Base-by-base conservation (phyloP, 2,329 filamentous ascomycete genomes). In the Moelleriella libera region DNA sequence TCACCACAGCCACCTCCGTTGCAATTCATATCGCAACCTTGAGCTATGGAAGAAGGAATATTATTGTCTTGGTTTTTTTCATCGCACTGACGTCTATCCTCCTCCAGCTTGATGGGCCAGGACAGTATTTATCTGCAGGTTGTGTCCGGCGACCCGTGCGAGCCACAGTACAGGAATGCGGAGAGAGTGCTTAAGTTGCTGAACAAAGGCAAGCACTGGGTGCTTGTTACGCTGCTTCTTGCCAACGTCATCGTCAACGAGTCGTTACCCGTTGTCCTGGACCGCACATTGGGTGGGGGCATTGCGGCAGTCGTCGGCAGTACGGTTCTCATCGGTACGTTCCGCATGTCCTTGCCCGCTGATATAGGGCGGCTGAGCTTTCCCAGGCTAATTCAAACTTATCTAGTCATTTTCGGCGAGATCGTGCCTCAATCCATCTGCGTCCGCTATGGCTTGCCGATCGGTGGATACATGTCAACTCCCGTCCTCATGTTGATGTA, bases 221-320 rank as follows among this genome's bases (percentile, higher is more conserved):
- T 98, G 21, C 72, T 98, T 49, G 92, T 98, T 47, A 97, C 92
- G 3, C 70, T 98, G 30, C 76, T 98, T 6, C 72, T 98, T 48
- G 88, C 88, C 63, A 98, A 98, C 63, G 92, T 98, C 60, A 94
- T 98, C 58, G 94, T 94, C 54, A 97, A 98, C 64, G 92, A 97
- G 68, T 94, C 90, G 2, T 72, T 96, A 11, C 92, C 92, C 30
- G 95, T 98, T 52, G 87, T 98, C 9, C 76, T 98, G 46, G 92
- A 98, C 66, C 76, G 92, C 48, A 95, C 88, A 48, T 77, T 98
- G 14, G 92, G 92, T 31, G 92, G 92, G 54, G 92, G 92, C 53
- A 89, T 94, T 72, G 89, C 90, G 51, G 92, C 92, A 51, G 88
- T 97, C 28, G 75, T 97, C 46, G 88, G 89, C 57, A 94, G 88